Conservation (phyloP, 164 flowering plant genomes). For the Berberis thunbergii region DNA sequence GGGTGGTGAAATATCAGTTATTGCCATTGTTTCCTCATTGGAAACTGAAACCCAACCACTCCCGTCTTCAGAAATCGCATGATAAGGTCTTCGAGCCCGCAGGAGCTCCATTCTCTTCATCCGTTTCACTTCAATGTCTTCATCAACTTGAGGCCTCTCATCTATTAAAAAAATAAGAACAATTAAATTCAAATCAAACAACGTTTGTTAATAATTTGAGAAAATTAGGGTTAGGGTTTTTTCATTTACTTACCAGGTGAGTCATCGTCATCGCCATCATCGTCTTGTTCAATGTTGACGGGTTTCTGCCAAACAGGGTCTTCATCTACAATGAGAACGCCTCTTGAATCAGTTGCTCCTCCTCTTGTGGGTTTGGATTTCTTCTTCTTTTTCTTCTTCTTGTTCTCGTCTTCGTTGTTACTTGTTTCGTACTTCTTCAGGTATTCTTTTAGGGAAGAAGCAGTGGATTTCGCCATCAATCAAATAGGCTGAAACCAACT, state of each 20-base stretch:
- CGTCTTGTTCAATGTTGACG: conserved; percentile 42
- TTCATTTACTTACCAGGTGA: conserved; percentile 40
- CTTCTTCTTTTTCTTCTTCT: conserved; percentile 35
- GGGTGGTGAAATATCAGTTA: conserved; percentile 8
- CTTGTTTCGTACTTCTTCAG: conserved; percentile 52
- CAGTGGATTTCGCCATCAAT: conserved; percentile 1
- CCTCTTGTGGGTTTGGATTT: conserved; percentile 21
- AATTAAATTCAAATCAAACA: neutral
- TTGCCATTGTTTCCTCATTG: conserved; percentile 14
- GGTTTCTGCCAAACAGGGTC: conserved; percentile 91
- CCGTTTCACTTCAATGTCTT: conserved; percentile 80
- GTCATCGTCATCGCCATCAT: conserved; percentile 31
- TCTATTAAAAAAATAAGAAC: conserved; percentile 30
- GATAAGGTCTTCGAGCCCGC: conserved; percentile 45
- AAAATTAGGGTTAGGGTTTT: neutral
- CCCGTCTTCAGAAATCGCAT: conserved; percentile 81
- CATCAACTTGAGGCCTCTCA: conserved; percentile 69
- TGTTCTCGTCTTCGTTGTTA: conserved; percentile 15
- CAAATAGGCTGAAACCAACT: too few species aligned
- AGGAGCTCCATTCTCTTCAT: conserved; percentile 75
- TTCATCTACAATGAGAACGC: conserved; percentile 71
- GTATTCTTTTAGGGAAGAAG: conserved; percentile 49
- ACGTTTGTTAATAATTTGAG: neutral
- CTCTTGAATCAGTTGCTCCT: conserved; percentile 21
- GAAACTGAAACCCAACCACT: conserved; percentile 89